These are phyloP conservation scores for Marasmius oreades DNA, from an alignment of 1,284 basidiomycete genomes.

Conservation along the genomic window DNA sequence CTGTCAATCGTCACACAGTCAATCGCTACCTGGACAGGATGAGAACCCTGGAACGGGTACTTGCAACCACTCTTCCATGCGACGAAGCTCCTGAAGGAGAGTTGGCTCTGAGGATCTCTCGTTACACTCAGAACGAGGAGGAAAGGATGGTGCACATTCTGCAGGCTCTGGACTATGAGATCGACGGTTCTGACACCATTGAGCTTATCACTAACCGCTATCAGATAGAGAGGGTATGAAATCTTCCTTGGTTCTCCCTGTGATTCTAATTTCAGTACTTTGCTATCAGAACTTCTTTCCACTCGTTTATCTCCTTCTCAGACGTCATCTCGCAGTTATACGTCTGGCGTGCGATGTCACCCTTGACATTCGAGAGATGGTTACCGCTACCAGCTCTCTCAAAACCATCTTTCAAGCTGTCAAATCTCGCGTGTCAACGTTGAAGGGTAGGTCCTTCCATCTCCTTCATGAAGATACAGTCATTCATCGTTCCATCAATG, in stretches of 20 bases:
- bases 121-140: constrained; percentile 8
- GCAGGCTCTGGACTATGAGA: constrained; percentile 10
- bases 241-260: too few species aligned
- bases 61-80: constrained; percentile 1
- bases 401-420: constrained; percentile 5
- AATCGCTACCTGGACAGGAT: constrained; percentile 4
- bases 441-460: neutral
- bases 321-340: constrained; percentile 5
- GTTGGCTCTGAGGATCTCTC: constrained; percentile 1
- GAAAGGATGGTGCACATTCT: constrained; percentile 8
- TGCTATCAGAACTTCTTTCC: constrained; percentile 9
- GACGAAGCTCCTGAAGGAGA: neutral
- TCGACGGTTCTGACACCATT: constrained; percentile 11
- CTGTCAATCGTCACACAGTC: constrained; percentile 6
- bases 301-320: constrained; percentile 8
- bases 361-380: constrained; percentile 4
- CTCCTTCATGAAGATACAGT: neutral
- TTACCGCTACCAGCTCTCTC: neutral
- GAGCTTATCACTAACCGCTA: constrained; percentile 7
- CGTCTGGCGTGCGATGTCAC: neutral
- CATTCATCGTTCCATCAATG: neutral
- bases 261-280: neutral
- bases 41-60: constrained; percentile 5
- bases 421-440: neutral
- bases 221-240: constrained; percentile 12